phyloP scores from a whole-genome alignment of 83 land plant genomes.

The Picea abies region DNA sequence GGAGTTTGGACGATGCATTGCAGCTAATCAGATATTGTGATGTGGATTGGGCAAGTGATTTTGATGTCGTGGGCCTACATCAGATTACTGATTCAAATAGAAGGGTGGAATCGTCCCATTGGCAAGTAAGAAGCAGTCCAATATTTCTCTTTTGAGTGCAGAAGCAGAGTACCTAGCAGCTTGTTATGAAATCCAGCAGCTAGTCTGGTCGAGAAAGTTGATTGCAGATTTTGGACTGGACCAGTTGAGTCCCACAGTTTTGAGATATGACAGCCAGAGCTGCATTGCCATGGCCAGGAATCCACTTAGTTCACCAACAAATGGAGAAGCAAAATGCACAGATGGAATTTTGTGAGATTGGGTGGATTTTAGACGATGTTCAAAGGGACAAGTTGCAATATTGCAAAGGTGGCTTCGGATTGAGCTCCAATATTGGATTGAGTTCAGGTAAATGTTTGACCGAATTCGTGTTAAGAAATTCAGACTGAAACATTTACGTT shows the following conservation, averaged over 20 bases:
- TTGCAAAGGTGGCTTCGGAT: neutral
- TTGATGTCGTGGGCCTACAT: neutral
- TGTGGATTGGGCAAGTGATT: neutral
- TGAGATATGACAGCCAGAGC: neutral
- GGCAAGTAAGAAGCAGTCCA: neutral
- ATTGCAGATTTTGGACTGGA: neutral
- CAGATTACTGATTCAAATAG: neutral
- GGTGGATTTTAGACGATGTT: neutral
- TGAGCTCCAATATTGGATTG: neutral
- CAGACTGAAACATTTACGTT: too few species aligned
- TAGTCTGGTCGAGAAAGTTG: neutral
- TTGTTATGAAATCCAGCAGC: neutral
- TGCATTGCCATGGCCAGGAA: neutral
- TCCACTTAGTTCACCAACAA: neutral
- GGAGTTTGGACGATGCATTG: too few species aligned
- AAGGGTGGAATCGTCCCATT: neutral
- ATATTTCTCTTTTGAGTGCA: neutral
- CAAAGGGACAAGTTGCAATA: neutral
- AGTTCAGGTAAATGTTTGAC: neutral
- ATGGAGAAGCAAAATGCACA: neutral
- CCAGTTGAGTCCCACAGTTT: neutral
- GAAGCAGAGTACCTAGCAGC: neutral
- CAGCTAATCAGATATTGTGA: neutral
- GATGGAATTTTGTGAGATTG: constrained; percentile 1
- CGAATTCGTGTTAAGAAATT: neutral